phyloP scores from a whole-genome alignment of 148 eudicot species.

The Nyssa sinensis region DNA sequence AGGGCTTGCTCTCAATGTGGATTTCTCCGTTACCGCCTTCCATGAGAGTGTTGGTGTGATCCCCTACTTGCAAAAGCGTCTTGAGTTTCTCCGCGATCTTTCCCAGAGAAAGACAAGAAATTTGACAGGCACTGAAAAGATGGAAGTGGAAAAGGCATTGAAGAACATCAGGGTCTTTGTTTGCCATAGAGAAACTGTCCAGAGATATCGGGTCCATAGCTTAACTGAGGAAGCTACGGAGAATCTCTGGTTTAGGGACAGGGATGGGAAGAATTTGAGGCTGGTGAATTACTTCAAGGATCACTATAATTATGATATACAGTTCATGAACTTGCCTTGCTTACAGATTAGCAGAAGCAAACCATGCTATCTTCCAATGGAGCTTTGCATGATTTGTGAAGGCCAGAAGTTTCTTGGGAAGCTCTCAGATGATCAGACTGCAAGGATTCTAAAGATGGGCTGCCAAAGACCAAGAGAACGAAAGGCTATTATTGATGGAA shows the following conservation, averaged over 20 bases:
- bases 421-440: slow-evolving; percentile 91
- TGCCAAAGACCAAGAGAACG: slow-evolving; percentile 81
- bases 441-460: slow-evolving; percentile 79
- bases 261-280: slow-evolving; percentile 64
- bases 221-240: slow-evolving; percentile 76
- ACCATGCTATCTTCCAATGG: slow-evolving; percentile 94
- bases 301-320: slow-evolving; percentile 76
- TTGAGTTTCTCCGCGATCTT: slow-evolving; percentile 61
- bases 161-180: slow-evolving; percentile 80
- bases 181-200: slow-evolving; percentile 79
- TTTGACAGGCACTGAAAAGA: slow-evolving; percentile 60
- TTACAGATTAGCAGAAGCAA: slow-evolving; percentile 82
- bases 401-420: slow-evolving; percentile 95
- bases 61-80: slow-evolving; percentile 63
- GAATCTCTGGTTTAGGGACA: slow-evolving; percentile 67
- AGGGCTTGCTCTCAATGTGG: slow-evolving; percentile 89
- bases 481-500: slow-evolving; percentile 64
- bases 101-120: slow-evolving; percentile 37
- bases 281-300: slow-evolving; percentile 78
- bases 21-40: slow-evolving; percentile 87
- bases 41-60: slow-evolving; percentile 86
- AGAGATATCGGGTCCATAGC: slow-evolving; percentile 71
- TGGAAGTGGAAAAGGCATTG: slow-evolving; percentile 70
- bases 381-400: slow-evolving; percentile 90
- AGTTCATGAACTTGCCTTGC: slow-evolving; percentile 80